These are phyloP conservation scores for Cokeromyces recurvatus DNA, from an alignment of 371 early-diverging fungal genomes.

Conservation along the genomic window DNA sequence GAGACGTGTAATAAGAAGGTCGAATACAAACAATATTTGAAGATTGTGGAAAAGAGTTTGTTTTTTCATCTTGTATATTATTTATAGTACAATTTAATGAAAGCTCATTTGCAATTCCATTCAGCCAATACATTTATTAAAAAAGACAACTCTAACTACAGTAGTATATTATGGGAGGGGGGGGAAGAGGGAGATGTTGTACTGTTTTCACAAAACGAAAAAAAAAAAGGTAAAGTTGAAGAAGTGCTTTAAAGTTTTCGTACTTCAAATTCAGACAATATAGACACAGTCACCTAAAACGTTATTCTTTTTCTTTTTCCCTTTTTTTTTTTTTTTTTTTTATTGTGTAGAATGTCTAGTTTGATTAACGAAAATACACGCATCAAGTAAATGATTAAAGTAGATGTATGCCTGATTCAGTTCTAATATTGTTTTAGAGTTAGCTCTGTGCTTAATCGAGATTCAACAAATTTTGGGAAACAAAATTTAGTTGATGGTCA, in stretches of 20 bases:
- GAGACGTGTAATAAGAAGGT: conserved; percentile 39
- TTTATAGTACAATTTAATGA: conserved; percentile 17
- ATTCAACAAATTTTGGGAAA: conserved; percentile 75
- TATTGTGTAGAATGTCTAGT: too few relatives aligned
- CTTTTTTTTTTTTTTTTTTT: too few relatives aligned
- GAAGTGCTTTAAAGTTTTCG: too few relatives aligned
- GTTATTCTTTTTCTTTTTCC: too few relatives aligned
- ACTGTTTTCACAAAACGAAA: too few relatives aligned
- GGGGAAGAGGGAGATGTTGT: too few relatives aligned
- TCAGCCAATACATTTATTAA: conserved; percentile 55
- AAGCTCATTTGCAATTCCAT: conserved; percentile 44
- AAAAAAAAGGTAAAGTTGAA: too few relatives aligned
- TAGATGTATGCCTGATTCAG: too few relatives aligned
- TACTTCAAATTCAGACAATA: too few relatives aligned
- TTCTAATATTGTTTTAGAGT: conserved; percentile 53
- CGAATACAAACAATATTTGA: conserved; percentile 28
- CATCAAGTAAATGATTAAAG: conserved; percentile 45
- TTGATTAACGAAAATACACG: conserved; percentile 50
- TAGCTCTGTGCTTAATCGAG: conserved; percentile 85
- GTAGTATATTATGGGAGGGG: too few relatives aligned
- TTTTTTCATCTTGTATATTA: neutral
- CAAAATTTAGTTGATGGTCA: conserved; percentile 73
- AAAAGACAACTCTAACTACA: too few relatives aligned
- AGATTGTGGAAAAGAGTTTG: conserved; percentile 4
- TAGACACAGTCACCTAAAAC: too few relatives aligned